Base-by-base conservation (phyloP, 768 basidiomycete genomes). In the Kwoniella pini region DNA sequence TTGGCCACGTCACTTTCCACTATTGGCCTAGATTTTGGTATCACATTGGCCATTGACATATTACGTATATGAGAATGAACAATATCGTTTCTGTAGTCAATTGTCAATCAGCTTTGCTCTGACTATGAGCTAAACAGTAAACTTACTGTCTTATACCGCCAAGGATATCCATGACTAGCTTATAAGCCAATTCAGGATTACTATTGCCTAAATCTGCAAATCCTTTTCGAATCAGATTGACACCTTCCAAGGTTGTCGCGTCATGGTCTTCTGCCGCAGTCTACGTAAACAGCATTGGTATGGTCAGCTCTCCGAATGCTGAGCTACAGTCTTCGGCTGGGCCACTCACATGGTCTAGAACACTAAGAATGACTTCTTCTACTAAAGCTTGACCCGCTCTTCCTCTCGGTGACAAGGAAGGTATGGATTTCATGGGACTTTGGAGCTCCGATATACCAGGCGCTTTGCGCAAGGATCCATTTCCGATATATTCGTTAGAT, bases 141-240 rank as follows among this genome's bases (percentile, higher is more conserved):
- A 84, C 89, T 64, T 77, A 93, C 93, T 91, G 89, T 76, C 95
- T 90, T 75, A 98, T 88, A 13, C 90, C 92, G 33, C 88, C 84
- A 10, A 98, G 82, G 39, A 98, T 85, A 72, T 97, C 94, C 55
- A 94, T 85, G 39, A 98, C 84, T 45, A 95, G 81, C 63, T 86
- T 87, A 75, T 96, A 95, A 0, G 91, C 89, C 30, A 96, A 82
- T 59, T 88, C 86, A 0, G 95, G 85, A 70, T 94, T 93, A 21
- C 85, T 84, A 17, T 87, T 86, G 59, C 87, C 86, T 19, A 99
- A 82, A 71, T 95, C 92, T 36, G 85, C 80, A 77, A 98, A 97
- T 1, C 95, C 96, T 63, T 91, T 83, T 43, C 88, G 85, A 22
- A 99, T 83, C 86, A 72, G 56, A 26, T 71, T 70, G 27, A 72